These are phyloP conservation scores for Hibiscus mutabilis DNA, from an alignment of 345 rosid species.

Conservation along the genomic window DNA sequence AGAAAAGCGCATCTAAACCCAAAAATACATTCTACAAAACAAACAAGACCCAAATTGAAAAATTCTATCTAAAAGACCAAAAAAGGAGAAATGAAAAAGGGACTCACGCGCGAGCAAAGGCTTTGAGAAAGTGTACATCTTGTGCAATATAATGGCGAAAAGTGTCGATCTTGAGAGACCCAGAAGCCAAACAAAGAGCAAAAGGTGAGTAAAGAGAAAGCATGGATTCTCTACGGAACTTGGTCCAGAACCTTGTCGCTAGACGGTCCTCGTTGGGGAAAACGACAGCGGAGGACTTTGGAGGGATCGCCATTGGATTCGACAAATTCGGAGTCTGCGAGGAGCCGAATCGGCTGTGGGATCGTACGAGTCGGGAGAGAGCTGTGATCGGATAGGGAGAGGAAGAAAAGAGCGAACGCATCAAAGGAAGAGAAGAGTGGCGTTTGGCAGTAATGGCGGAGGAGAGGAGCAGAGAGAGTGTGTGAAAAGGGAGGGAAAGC, in stretches of 20 bases:
- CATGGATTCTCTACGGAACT: constrained; percentile 51
- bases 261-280: constrained; percentile 42
- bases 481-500: constrained; percentile 12
- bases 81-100: not conserved
- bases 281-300: constrained; percentile 16
- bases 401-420: constrained; percentile 27
- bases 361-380: constrained; percentile 15
- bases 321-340: constrained; percentile 27
- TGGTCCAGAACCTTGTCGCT: constrained; percentile 66
- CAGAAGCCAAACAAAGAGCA: constrained; percentile 66
- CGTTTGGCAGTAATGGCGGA: not conserved
- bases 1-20: not conserved
- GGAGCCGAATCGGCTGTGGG: constrained; percentile 17
- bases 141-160: constrained; percentile 78
- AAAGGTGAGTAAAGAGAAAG: constrained; percentile 77
- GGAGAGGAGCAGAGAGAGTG: not conserved
- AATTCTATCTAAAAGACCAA: not conserved
- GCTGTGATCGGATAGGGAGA: constrained; percentile 20
- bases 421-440: constrained; percentile 17
- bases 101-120: constrained; percentile 87
- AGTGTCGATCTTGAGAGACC: constrained; percentile 58
- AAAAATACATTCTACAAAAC: not conserved
- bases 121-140: constrained; percentile 78
- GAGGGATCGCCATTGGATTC: constrained; percentile 35
- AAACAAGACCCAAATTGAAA: constrained; percentile 5